Evolutionary conservation across 768 basidiomycete species (phyloP).

Genomic region (Lactarius sanguifluus): DNA sequence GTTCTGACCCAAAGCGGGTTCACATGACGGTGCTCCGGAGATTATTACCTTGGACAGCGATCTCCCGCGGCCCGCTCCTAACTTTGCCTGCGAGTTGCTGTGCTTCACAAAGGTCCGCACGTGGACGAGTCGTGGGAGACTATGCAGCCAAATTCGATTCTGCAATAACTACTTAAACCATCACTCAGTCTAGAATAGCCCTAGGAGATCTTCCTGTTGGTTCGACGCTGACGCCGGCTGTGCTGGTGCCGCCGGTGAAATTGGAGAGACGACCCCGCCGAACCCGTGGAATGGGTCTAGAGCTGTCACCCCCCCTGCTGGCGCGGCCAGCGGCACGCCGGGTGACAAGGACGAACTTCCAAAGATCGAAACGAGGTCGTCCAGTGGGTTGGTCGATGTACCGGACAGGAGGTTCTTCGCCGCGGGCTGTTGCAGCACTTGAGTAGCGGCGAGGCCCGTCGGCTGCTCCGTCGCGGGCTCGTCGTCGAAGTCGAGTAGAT

Average conservation of each 20-base stretch:
- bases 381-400: slow-evolving; percentile 84
- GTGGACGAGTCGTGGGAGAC: no score
- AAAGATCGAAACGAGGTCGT: slow-evolving; percentile 93
- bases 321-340: slow-evolving; percentile 2
- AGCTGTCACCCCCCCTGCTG: slow-evolving; percentile 27
- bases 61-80: not conserved
- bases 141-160: not conserved
- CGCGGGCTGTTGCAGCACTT: slow-evolving; percentile 68
- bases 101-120: not conserved
- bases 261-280: slow-evolving; percentile 20
- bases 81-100: not conserved
- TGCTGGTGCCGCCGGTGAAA: slow-evolving; percentile 28
- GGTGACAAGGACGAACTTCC: slow-evolving; percentile 48
- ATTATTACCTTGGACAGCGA: not conserved
- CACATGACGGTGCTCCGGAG: not conserved
- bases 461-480: slow-evolving; percentile 59
- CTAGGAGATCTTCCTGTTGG: slow-evolving; percentile 24
- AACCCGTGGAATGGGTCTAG: slow-evolving; percentile 23
- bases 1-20: not conserved
- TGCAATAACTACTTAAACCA: slow-evolving; percentile 22
- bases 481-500: slow-evolving; percentile 92
- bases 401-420: slow-evolving; percentile 73
- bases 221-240: slow-evolving; percentile 21
- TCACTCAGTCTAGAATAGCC: slow-evolving; percentile 22
- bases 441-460: slow-evolving; percentile 75